These are phyloP conservation scores for Gleditsia sinensis DNA, from an alignment of 306 rosid genomes.

Conservation along the genomic window DNA sequence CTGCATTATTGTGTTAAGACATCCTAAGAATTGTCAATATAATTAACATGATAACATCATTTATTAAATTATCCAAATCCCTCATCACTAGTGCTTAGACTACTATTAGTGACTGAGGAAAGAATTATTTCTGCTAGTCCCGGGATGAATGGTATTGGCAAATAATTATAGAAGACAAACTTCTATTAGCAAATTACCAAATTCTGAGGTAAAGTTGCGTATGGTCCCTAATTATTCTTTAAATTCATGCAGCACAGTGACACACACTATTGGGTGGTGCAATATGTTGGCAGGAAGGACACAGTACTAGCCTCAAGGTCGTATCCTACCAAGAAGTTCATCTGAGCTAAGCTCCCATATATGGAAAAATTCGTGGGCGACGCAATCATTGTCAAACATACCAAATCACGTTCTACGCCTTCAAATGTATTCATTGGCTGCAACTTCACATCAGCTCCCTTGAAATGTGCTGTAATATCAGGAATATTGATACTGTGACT, in stretches of 20 bases:
- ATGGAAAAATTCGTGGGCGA: neutral
- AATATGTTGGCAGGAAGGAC: constrained; percentile 49
- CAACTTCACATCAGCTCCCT: constrained; percentile 51
- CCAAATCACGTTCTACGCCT: constrained; percentile 24
- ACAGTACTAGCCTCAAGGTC: constrained; percentile 40
- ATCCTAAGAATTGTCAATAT: constrained; percentile 23
- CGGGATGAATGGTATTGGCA: too few relatives aligned
- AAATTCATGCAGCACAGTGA: neutral
- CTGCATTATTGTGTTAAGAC: constrained; percentile 23
- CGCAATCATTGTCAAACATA: constrained; percentile 44
- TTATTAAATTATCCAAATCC: too few relatives aligned
- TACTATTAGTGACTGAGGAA: too few relatives aligned
- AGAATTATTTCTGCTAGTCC: neutral
- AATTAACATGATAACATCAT: neutral
- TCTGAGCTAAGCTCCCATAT: constrained; percentile 66
- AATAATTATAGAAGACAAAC: too few relatives aligned
- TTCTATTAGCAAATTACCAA: neutral
- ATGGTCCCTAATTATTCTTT: neutral
- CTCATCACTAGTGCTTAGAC: too few relatives aligned
- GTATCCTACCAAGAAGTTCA: constrained; percentile 53
- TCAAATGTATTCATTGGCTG: constrained; percentile 39
- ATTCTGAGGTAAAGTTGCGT: neutral
- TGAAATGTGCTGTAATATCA: constrained; percentile 45
- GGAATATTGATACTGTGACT: constrained; percentile 33
- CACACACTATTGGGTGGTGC: constrained; percentile 24